phyloP scores from a whole-genome alignment of 768 basidiomycete genomes.

The Lenzites betulinus region DNA sequence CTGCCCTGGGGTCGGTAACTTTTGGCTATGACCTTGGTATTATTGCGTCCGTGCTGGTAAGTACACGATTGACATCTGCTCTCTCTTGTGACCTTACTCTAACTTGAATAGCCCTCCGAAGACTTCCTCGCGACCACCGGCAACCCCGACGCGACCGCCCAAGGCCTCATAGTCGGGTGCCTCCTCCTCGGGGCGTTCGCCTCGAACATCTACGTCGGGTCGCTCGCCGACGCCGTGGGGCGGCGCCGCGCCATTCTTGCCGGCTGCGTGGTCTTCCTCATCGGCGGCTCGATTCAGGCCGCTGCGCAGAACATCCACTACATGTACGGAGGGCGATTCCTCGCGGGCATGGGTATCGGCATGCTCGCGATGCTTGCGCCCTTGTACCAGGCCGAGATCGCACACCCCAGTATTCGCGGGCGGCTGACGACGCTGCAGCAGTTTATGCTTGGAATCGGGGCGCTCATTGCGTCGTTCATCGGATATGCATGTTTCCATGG shows the following conservation, averaged over 20 bases:
- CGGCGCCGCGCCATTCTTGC: conserved; percentile 25
- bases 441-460: conserved; percentile 49
- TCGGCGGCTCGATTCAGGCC: conserved; percentile 50
- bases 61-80: background rate
- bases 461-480: conserved; percentile 49
- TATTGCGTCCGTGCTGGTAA: conserved; percentile 46
- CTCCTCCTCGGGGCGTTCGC: conserved; percentile 30
- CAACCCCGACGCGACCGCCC: conserved; percentile 22
- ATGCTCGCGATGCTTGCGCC: conserved; percentile 53
- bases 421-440: conserved; percentile 55
- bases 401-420: conserved; percentile 57
- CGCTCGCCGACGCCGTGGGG: conserved; percentile 25
- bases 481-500: conserved; percentile 29
- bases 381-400: conserved; percentile 62
- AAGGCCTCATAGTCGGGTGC: conserved; percentile 28
- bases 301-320: conserved; percentile 47
- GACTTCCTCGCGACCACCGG: conserved; percentile 24
- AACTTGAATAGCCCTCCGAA: conserved; percentile 15
- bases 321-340: conserved; percentile 54
- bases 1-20: conserved; percentile 36
- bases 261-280: conserved; percentile 28
- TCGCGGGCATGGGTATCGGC: conserved; percentile 46
- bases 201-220: conserved; percentile 26
- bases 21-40: conserved; percentile 56
- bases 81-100: background rate